Conservation (phyloP, 2,329 filamentous ascomycete species). For the Fusarium armeniacum region DNA sequence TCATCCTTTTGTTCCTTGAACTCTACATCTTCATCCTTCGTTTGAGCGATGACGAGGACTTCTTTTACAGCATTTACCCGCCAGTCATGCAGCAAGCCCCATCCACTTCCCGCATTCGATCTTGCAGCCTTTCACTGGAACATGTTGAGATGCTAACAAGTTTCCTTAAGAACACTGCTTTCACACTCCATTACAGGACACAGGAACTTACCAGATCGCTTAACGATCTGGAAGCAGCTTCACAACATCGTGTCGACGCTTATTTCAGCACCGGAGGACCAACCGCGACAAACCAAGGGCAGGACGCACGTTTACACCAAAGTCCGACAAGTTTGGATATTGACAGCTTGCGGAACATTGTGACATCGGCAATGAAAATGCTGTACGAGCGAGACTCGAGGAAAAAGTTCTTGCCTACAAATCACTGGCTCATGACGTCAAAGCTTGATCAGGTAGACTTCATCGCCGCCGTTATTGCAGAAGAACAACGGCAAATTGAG, state of each 20-base stretch:
- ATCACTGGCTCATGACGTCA: slow-evolving; percentile 93
- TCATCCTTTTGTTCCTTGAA: slow-evolving; percentile 91
- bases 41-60: slow-evolving; percentile 96
- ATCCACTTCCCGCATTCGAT: slow-evolving; percentile 65
- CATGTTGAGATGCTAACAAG: slow-evolving; percentile 82
- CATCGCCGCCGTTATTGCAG: slow-evolving; percentile 85
- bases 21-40: slow-evolving; percentile 93
- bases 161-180: slow-evolving; percentile 92
- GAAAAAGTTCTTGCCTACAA: slow-evolving; percentile 82
- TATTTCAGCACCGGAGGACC: slow-evolving; percentile 47
- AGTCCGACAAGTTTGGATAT: slow-evolving; percentile 69
- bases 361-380: slow-evolving; percentile 85
- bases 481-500: slow-evolving; percentile 84
- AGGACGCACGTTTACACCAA: neutral
- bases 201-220: slow-evolving; percentile 66
- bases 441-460: slow-evolving; percentile 92
- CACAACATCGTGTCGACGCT: slow-evolving; percentile 49
- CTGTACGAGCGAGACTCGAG: slow-evolving; percentile 94
- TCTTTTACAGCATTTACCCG: slow-evolving; percentile 74
- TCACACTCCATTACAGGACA: slow-evolving; percentile 88
- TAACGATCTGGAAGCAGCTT: slow-evolving; percentile 40
- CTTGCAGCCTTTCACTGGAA: slow-evolving; percentile 76
- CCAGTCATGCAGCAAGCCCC: slow-evolving; percentile 55
- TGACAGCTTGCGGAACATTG: slow-evolving; percentile 81
- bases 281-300: slow-evolving; percentile 1